Percentiles rank a stretch among this genome's conserved stretches.
Evolutionary conservation across 495 filamentous ascomycete species (phyloP).

Genomic region (Podospora tetraspora): DNA sequence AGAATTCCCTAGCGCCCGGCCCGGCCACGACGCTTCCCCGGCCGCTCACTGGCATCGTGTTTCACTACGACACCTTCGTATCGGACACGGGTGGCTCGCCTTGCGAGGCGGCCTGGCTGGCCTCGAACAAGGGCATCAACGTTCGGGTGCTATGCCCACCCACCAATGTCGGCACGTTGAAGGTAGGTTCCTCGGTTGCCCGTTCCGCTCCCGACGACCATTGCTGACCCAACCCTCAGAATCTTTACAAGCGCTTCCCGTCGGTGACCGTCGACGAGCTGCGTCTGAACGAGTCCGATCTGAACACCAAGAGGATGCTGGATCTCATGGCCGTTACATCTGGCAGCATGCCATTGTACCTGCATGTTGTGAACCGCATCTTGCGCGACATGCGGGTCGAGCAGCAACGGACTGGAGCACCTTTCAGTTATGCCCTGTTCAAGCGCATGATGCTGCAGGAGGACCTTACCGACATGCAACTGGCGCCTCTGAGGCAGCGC

Average conservation of each 20-base stretch:
- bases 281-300: constrained; percentile 50
- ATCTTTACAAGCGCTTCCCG: constrained; percentile 36
- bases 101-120: constrained; percentile 66
- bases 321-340: constrained; percentile 60
- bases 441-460: constrained; percentile 30
- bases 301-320: constrained; percentile 60
- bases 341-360: constrained; percentile 54
- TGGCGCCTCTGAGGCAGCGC: constrained; percentile 49
- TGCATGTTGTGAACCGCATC: constrained; percentile 53
- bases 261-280: constrained; percentile 50
- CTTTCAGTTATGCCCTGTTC: constrained; percentile 54
- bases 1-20: constrained; percentile 52
- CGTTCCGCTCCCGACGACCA: neutral
- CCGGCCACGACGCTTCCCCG: constrained; percentile 35
- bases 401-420: constrained; percentile 31
- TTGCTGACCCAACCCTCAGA: constrained; percentile 3
- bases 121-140: constrained; percentile 46
- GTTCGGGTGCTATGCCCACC: constrained; percentile 61
- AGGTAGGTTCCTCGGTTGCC: constrained; percentile 21
- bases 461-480: constrained; percentile 40
- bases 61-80: constrained; percentile 62
- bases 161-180: constrained; percentile 50
- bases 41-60: constrained; percentile 60
- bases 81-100: constrained; percentile 48
- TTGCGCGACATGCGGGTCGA: constrained; percentile 54